phyloP scores from a whole-genome alignment of 2,329 filamentous ascomycete species.

The Cladosporium cucumerinum region DNA sequence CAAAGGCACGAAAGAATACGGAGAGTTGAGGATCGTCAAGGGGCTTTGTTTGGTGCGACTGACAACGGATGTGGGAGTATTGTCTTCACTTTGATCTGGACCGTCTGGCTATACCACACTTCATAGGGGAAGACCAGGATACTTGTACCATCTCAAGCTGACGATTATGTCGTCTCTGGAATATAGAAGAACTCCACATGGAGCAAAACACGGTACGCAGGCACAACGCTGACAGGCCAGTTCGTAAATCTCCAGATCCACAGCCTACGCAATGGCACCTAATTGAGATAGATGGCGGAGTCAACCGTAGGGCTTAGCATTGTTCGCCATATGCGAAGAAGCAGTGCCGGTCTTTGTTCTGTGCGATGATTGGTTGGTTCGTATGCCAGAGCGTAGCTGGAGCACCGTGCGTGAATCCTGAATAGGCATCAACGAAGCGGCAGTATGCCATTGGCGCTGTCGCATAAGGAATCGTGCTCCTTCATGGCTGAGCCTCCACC shows the following conservation, averaged over 20 bases:
- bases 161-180: background rate
- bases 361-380: background rate
- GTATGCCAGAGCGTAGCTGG: background rate
- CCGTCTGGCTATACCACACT: background rate
- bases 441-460: background rate
- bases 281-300: background rate
- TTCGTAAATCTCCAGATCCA: constrained; percentile 1
- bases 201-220: background rate
- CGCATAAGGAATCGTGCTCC: background rate
- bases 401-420: background rate
- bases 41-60: constrained; percentile 1
- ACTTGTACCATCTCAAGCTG: constrained; percentile 1
- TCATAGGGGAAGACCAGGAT: background rate
- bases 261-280: background rate
- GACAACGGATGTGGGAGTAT: background rate
- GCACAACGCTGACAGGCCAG: background rate
- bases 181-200: background rate
- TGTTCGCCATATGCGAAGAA: constrained; percentile 4
- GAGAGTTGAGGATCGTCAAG: background rate
- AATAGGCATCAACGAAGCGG: background rate
- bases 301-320: background rate
- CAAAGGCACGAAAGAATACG: background rate
- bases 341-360: background rate
- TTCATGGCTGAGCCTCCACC: constrained; percentile 7
- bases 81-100: background rate